These are phyloP conservation scores for Chrysoporthe austroafricana DNA, from an alignment of 2,329 filamentous ascomycete species.

Conservation along the genomic window DNA sequence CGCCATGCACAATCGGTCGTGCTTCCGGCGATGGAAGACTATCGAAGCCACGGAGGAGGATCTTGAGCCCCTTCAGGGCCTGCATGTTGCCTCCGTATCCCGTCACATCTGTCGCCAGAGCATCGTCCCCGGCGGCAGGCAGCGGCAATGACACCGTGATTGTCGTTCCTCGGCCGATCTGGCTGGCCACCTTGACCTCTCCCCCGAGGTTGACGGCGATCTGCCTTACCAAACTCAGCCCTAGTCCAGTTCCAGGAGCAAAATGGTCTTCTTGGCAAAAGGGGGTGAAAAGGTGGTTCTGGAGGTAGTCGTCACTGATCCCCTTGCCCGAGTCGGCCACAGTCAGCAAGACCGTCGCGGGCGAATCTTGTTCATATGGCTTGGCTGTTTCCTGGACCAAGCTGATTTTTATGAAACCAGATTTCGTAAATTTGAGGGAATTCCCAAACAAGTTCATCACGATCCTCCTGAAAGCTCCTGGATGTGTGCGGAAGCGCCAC, in stretches of 20 bases:
- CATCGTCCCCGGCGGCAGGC: slow-evolving; percentile 17
- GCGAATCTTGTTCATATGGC: background rate
- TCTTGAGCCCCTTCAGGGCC: slow-evolving; percentile 38
- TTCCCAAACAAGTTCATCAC: slow-evolving; percentile 61
- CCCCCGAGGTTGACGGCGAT: slow-evolving; percentile 64
- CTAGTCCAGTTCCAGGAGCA: slow-evolving; percentile 64
- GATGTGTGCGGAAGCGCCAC: slow-evolving; percentile 58
- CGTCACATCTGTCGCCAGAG: slow-evolving; percentile 30
- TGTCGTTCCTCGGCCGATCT: slow-evolving; percentile 42
- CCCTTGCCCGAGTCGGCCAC: slow-evolving; percentile 69
- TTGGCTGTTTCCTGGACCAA: slow-evolving; percentile 25
- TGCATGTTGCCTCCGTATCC: slow-evolving; percentile 37
- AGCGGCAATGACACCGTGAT: slow-evolving; percentile 41
- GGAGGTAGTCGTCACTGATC: slow-evolving; percentile 65
- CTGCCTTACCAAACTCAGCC: slow-evolving; percentile 65
- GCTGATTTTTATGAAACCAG: slow-evolving; percentile 30
- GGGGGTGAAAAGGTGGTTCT: slow-evolving; percentile 63
- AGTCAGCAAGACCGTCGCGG: slow-evolving; percentile 42
- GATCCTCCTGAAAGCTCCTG: slow-evolving; percentile 52
- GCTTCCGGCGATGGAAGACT: background rate
- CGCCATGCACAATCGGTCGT: background rate
- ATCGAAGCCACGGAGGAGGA: slow-evolving; percentile 34
- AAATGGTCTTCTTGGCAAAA: slow-evolving; percentile 68
- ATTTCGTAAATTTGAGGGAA: slow-evolving; percentile 55
- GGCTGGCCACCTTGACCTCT: slow-evolving; percentile 59